Conservation (phyloP, 495 filamentous ascomycete species). For the Hypoxylon trugodes region DNA sequence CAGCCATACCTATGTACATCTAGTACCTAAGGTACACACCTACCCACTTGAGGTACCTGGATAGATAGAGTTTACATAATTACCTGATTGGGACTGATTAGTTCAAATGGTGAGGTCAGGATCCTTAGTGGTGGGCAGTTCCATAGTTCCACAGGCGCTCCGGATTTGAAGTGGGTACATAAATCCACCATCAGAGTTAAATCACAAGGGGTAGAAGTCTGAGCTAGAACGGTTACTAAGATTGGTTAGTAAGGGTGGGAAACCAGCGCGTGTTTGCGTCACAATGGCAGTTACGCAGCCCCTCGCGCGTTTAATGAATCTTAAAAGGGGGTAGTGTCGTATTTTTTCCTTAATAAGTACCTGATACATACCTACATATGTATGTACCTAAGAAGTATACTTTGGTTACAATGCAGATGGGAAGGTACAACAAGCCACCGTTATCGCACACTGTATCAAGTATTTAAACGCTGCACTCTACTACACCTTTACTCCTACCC, state of each 20-base stretch:
- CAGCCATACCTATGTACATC: too few relatives aligned
- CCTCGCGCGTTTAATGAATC: not conserved
- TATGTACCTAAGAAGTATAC: not conserved
- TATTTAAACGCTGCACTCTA: not conserved
- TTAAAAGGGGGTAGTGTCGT: not conserved
- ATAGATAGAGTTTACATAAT: too few relatives aligned
- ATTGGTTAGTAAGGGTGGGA: slow-evolving; percentile 11
- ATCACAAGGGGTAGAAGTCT: not conserved
- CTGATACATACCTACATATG: not conserved
- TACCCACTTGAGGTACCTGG: too few relatives aligned
- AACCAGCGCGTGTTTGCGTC: slow-evolving; percentile 18
- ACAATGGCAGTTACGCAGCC: not conserved
- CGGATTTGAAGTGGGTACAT: slow-evolving; percentile 15
- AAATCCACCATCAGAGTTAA: not conserved
- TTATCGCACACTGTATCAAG: too few relatives aligned
- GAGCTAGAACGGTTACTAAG: slow-evolving; percentile 2
- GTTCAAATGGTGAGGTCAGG: slow-evolving; percentile 33
- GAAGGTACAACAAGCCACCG: too few relatives aligned
- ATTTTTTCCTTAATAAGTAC: not conserved
- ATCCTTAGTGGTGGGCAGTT: slow-evolving; percentile 10
- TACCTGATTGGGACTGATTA: slow-evolving; percentile 16
- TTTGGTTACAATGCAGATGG: too few relatives aligned
- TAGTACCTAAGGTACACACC: not conserved
- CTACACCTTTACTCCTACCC: too few relatives aligned
- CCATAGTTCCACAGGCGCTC: slow-evolving; percentile 6